These are phyloP conservation scores for Aurifilum marmelostoma DNA, from an alignment of 2,329 filamentous ascomycete genomes.

Conservation along the genomic window DNA sequence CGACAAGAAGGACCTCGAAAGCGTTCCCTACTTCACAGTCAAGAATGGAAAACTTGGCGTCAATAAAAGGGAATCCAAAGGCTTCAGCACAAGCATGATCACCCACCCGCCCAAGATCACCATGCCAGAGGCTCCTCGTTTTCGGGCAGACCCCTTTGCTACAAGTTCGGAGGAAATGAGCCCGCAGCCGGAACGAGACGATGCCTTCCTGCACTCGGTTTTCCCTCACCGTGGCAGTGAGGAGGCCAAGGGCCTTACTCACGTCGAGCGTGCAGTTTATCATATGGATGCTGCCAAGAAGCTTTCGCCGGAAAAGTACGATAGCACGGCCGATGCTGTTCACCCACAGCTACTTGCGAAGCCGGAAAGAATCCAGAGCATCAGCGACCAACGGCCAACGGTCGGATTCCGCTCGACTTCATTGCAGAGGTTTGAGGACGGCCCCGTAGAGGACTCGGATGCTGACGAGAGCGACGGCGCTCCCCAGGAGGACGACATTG, in stretches of 20 bases:
- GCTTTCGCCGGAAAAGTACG: slow-evolving; percentile 32
- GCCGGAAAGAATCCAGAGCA: slow-evolving; percentile 29
- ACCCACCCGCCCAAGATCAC: slow-evolving; percentile 22
- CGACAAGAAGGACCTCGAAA: slow-evolving; percentile 7
- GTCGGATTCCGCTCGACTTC: slow-evolving; percentile 33
- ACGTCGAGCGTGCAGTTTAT: slow-evolving; percentile 27
- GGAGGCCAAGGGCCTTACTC: slow-evolving; percentile 32
- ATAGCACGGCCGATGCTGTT: slow-evolving; percentile 30
- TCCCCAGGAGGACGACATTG: slow-evolving; percentile 36
- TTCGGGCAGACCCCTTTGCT: slow-evolving; percentile 24
- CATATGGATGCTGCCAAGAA: slow-evolving; percentile 25
- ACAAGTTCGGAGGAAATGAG: slow-evolving; percentile 24
- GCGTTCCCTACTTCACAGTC: slow-evolving; percentile 18
- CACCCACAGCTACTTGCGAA: slow-evolving; percentile 23
- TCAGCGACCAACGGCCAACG: slow-evolving; percentile 34
- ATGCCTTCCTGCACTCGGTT: slow-evolving; percentile 31
- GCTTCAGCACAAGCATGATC: slow-evolving; percentile 27
- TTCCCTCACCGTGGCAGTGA: slow-evolving; percentile 46
- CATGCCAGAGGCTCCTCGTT: slow-evolving; percentile 18
- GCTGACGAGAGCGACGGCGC: slow-evolving; percentile 36
- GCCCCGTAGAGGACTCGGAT: slow-evolving; percentile 29
- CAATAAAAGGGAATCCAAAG: slow-evolving; percentile 1
- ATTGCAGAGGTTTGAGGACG: slow-evolving; percentile 35
- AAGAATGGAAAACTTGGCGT: slow-evolving; percentile 20
- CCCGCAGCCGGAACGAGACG: slow-evolving; percentile 17